phyloP scores from a whole-genome alignment of 495 filamentous ascomycete genomes.

The Achaetomiella virescens region DNA sequence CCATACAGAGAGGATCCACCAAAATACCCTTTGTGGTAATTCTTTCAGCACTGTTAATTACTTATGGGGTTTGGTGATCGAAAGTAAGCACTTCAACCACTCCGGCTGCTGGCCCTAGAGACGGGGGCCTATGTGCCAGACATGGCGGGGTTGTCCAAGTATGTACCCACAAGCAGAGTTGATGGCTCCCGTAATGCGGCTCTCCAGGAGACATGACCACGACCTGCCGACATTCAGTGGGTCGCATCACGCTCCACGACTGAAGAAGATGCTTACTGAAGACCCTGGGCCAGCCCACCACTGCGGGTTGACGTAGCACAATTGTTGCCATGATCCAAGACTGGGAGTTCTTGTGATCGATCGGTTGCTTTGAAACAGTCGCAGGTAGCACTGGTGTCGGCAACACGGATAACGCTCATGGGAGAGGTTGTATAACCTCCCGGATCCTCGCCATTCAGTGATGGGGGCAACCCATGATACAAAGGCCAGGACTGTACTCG shows the following conservation, averaged over 20 bases:
- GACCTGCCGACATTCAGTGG: constrained; percentile 27
- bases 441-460: no score
- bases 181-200: constrained; percentile 39
- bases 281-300: constrained; percentile 20
- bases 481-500: no score
- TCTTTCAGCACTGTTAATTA: neutral
- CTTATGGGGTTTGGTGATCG: neutral
- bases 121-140: constrained; percentile 47
- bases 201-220: constrained; percentile 54
- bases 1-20: constrained; percentile 55
- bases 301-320: constrained; percentile 22
- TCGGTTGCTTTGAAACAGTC: constrained; percentile 22
- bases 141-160: constrained; percentile 46
- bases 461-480: no score
- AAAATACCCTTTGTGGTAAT: constrained; percentile 48
- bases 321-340: constrained; percentile 18
- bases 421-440: no score
- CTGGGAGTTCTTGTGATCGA: constrained; percentile 20
- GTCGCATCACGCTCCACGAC: neutral
- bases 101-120: constrained; percentile 51
- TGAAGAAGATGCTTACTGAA: constrained; percentile 10
- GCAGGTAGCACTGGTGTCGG: constrained; percentile 8
- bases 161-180: constrained; percentile 25
- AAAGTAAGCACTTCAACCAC: constrained; percentile 45
- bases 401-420: constrained; percentile 3